Evolutionary conservation across 768 basidiomycete species (phyloP).

Genomic region (Tulasnella sp.): DNA sequence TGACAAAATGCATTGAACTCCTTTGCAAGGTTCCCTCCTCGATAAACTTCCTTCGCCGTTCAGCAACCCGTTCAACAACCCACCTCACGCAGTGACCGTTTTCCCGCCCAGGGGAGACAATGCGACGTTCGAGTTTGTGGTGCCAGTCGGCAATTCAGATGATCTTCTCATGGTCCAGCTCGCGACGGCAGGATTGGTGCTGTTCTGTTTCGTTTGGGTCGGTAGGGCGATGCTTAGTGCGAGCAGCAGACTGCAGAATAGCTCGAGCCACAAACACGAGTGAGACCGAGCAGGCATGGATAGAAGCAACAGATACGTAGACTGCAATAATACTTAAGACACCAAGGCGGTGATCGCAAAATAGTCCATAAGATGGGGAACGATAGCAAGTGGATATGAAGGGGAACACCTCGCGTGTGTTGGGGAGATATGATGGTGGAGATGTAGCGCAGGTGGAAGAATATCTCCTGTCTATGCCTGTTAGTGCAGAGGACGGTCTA

Average conservation of each 20-base stretch:
- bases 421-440: not conserved
- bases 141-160: slow-evolving; percentile 46
- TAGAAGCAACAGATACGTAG: not conserved
- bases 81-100: slow-evolving; percentile 45
- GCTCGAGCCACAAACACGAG: not conserved
- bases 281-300: not conserved
- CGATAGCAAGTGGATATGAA: not conserved
- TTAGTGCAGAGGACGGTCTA: slow-evolving; percentile 39
- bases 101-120: slow-evolving; percentile 43
- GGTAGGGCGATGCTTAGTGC: not conserved
- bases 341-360: not conserved
- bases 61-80: slow-evolving; percentile 40
- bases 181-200: slow-evolving; percentile 46
- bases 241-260: not conserved
- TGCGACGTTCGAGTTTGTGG: slow-evolving; percentile 32
- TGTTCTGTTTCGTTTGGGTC: slow-evolving; percentile 36
- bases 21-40: not conserved
- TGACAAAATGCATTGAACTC: not conserved
- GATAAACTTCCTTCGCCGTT: slow-evolving; percentile 28
- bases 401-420: not conserved
- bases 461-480: not conserved
- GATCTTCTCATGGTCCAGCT: slow-evolving; percentile 46
- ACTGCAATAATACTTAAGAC: slow-evolving; percentile 16
- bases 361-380: not conserved
- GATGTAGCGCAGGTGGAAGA: not conserved